Evolutionary conservation across 2,329 filamentous ascomycete species (phyloP).

Genomic region (Colletotrichum tamarilloi): DNA sequence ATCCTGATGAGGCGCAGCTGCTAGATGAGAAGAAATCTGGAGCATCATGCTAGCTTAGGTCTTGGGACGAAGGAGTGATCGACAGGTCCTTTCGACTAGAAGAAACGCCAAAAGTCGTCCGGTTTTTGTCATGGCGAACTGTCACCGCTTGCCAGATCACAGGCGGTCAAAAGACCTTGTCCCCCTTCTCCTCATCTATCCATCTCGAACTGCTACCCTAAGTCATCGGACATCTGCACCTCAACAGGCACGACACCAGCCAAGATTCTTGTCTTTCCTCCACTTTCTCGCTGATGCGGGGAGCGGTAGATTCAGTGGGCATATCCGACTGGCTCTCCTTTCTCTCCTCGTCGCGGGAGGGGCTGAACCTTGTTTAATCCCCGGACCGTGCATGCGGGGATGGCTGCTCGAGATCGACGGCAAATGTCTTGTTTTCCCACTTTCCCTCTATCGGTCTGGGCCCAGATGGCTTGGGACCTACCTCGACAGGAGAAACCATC

Average conservation of each 20-base stretch:
- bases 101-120: neutral
- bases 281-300: slow-evolving; percentile 2
- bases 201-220: neutral
- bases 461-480: neutral
- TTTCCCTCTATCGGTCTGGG: slow-evolving; percentile 7
- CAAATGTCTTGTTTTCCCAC: slow-evolving; percentile 6
- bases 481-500: neutral
- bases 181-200: neutral
- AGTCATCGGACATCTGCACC: slow-evolving; percentile 6
- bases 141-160: neutral
- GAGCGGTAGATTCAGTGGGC: slow-evolving; percentile 12
- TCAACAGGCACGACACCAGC: slow-evolving; percentile 9
- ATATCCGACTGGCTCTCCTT: slow-evolving; percentile 16
- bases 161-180: neutral
- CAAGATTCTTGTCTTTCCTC: slow-evolving; percentile 3
- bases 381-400: slow-evolving; percentile 29
- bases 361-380: slow-evolving; percentile 35
- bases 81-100: slow-evolving; percentile 11
- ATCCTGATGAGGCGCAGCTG: slow-evolving; percentile 3
- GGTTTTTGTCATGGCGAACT: slow-evolving; percentile 1
- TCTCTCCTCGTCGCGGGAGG: slow-evolving; percentile 12
- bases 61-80: slow-evolving; percentile 25
- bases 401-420: slow-evolving; percentile 13
- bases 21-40: neutral
- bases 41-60: neutral